Percentiles rank a stretch among this genome's conserved stretches.
These are phyloP conservation scores for Alternaria sp. DNA, from an alignment of 2,329 filamentous ascomycete genomes.

Conservation along the genomic window DNA sequence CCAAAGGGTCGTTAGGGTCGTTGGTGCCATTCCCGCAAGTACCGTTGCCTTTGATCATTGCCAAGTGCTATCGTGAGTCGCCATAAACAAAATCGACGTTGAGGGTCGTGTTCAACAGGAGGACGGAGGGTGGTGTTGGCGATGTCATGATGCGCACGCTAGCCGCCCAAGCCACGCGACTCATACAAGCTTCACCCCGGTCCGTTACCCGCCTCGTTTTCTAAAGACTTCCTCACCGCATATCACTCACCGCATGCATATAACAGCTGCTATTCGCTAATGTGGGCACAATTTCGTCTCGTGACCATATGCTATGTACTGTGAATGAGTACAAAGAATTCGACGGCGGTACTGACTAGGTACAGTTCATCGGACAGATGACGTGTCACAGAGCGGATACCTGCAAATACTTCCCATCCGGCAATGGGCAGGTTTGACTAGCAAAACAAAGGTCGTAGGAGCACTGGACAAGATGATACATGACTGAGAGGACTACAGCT, in stretches of 20 bases:
- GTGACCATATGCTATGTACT: not conserved
- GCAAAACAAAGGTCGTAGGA: not conserved
- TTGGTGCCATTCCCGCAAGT: conserved; percentile 18
- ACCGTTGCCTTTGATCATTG: conserved; percentile 27
- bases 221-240: not conserved
- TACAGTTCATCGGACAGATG: not conserved
- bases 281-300: not conserved
- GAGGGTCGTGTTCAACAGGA: conserved; percentile 7
- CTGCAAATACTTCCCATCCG: not conserved
- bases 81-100: conserved; percentile 20
- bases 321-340: not conserved
- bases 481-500: not conserved
- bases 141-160: conserved; percentile 15
- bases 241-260: not conserved
- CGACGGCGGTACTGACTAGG: not conserved
- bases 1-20: conserved; percentile 36
- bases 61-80: conserved; percentile 7
- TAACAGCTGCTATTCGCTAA: not conserved
- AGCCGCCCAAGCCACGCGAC: conserved; percentile 8
- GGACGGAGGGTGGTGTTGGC: conserved; percentile 4
- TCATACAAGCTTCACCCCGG: not conserved
- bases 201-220: not conserved
- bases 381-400: not conserved
- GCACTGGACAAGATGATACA: not conserved
- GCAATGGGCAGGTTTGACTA: not conserved